A percentile compares a stretch with the other conserved stretches of the same genome.
Evolutionary conservation across 1,284 basidiomycete species (phyloP).

Genomic region (Marasmius fiardii): DNA sequence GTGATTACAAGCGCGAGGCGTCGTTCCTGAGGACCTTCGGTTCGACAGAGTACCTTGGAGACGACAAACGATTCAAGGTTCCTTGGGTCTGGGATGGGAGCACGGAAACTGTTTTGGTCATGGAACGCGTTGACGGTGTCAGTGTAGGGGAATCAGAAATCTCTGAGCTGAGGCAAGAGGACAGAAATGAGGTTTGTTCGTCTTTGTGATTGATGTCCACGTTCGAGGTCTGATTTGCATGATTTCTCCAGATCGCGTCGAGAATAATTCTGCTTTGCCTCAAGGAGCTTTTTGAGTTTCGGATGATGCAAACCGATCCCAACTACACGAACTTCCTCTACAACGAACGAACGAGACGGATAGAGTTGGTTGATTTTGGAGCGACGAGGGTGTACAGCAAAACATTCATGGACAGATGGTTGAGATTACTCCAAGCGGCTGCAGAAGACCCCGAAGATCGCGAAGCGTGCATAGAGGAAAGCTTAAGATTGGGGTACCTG

Average conservation of each 20-base stretch:
- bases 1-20: slow-evolving; percentile 90
- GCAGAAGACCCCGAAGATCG: slow-evolving; percentile 58
- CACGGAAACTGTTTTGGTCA: slow-evolving; percentile 83
- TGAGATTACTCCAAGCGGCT: slow-evolving; percentile 77
- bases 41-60: slow-evolving; percentile 45
- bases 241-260: slow-evolving; percentile 67
- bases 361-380: slow-evolving; percentile 96
- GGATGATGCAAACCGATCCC: slow-evolving; percentile 97
- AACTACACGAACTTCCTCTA: slow-evolving; percentile 99
- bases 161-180: slow-evolving; percentile 51
- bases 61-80: slow-evolving; percentile 72
- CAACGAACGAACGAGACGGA: slow-evolving; percentile 62
- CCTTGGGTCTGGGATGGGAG: slow-evolving; percentile 86
- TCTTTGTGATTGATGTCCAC: background rate
- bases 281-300: slow-evolving; percentile 87
- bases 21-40: slow-evolving; percentile 68
- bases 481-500: slow-evolving; percentile 82
- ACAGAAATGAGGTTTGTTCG: slow-evolving; percentile 69
- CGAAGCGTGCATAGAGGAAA: slow-evolving; percentile 71
- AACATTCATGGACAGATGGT: slow-evolving; percentile 89
- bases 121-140: slow-evolving; percentile 82
- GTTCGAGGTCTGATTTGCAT: slow-evolving; percentile 1
- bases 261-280: slow-evolving; percentile 86
- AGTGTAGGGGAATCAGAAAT: slow-evolving; percentile 73
- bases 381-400: slow-evolving; percentile 87